Evolutionary conservation across 1,284 basidiomycete species (phyloP), one percentile per base, ranked within the genome.

Genomic region (Naganishia liquefaciens): DNA sequence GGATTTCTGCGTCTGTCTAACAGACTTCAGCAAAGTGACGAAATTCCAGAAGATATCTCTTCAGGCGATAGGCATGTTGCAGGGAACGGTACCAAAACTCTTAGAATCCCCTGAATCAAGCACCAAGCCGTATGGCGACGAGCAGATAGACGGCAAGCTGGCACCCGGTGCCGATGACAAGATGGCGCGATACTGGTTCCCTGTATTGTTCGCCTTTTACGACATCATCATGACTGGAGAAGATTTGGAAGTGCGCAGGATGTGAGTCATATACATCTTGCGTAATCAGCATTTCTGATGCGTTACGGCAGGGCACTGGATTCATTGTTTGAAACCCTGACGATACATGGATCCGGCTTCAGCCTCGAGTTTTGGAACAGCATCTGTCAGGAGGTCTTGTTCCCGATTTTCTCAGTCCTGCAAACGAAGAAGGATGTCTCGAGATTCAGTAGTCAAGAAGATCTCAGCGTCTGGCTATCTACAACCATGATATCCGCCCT

Each of bases 161-260:
- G 54, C 68, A 50, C 50, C 53, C 25, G 61, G 64, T 63, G 39
- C 67, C 44, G 68, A 68, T 43, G 50, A 54, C 37, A 69, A 55
- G 75, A 75, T 25, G 75, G 79, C 58, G 71, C 88, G 87, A 73
- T 98, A 89, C 80, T 99, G 96, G 96, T 94, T 92, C 81, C 96
- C 96, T 0, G 87, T 94, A 4, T 82, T 99, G 21, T 96, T 99
- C 75, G 89, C 90, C 25, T 98, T 98, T 81, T 98, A 96, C 80
- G 96, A 99, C 77, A 94, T 99, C 68, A 95, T 99, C 77, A 99
- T 99, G 96, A 99, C 97, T 68, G 96, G 93, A 17, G 97, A 99
- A 79, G 96, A 99, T 75, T 82, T 99, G 44, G 96, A 99, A 84
- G 94, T 99, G 65, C 87, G 97, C 68, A 86, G 93, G 75, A 79